phyloP scores from a whole-genome alignment of 805 yeast genomes.

The Candida arabinofermentans region DNA sequence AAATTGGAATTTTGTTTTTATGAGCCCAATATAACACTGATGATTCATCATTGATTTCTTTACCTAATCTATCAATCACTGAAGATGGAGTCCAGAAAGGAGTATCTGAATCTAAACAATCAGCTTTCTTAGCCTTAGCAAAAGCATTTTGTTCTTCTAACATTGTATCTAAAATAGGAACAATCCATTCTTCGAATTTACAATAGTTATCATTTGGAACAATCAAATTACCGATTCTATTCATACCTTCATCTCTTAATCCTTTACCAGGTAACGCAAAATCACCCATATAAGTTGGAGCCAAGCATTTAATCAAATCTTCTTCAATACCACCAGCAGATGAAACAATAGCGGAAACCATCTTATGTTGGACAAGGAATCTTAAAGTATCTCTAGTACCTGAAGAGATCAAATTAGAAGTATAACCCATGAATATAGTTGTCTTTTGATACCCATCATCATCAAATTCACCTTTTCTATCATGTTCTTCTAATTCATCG shows the following conservation, averaged over 20 bases:
- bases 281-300: conserved; percentile 95
- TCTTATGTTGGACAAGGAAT: conserved; percentile 86
- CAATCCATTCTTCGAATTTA: conserved; percentile 97
- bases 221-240: conserved; percentile 93
- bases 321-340: conserved; percentile 98
- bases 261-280: conserved; percentile 75
- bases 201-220: conserved; percentile 99
- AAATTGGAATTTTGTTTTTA: conserved; percentile 91
- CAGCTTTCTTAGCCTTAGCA: conserved; percentile 48
- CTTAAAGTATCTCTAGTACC: conserved; percentile 91
- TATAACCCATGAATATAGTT: conserved; percentile 92
- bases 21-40: conserved; percentile 98
- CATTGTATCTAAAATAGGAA: conserved; percentile 85
- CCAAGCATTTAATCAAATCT: conserved; percentile 92
- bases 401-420: conserved; percentile 92
- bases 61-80: conserved; percentile 88
- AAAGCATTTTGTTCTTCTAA: conserved; percentile 82
- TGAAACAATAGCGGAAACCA: conserved; percentile 94
- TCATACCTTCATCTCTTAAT: conserved; percentile 92
- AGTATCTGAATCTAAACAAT: conserved; percentile 59
- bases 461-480: conserved; percentile 71
- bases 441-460: conserved; percentile 75
- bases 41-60: conserved; percentile 89
- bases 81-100: conserved; percentile 93
- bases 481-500: conserved; percentile 65